Conservation (phyloP, 1,139 yeast species). For the Lodderomyces theae region DNA sequence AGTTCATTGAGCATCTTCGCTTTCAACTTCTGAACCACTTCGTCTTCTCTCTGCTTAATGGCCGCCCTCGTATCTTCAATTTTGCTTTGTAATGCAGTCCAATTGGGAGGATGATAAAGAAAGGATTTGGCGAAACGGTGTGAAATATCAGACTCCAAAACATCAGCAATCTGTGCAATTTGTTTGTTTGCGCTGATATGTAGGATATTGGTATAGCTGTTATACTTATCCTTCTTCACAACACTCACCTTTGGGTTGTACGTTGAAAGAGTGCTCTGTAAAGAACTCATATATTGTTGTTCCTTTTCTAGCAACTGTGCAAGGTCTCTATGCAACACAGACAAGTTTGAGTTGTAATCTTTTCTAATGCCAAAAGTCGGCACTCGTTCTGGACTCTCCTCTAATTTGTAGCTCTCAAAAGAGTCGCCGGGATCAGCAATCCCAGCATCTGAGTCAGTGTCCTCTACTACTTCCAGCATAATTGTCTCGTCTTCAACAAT, state of each 20-base stretch:
- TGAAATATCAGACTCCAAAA: constrained; percentile 20
- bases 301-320: constrained; percentile 27
- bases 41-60: constrained; percentile 42
- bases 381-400: constrained; percentile 5
- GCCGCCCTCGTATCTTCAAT: constrained; percentile 24
- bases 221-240: constrained; percentile 28
- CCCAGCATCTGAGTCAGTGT: too few species aligned
- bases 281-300: constrained; percentile 15
- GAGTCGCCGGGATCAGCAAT: constrained; percentile 18
- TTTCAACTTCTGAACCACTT: constrained; percentile 43
- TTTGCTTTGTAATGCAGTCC: constrained; percentile 31
- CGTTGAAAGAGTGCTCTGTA: constrained; percentile 21
- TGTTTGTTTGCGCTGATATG: constrained; percentile 33
- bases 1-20: constrained; percentile 35
- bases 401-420: constrained; percentile 21
- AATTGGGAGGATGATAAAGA: constrained; percentile 30
- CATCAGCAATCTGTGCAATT: constrained; percentile 20
- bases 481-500: constrained; percentile 12
- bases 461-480: too few species aligned
- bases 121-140: constrained; percentile 31
- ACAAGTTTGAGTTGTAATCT: constrained; percentile 28
- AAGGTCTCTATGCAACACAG: constrained; percentile 32
- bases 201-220: constrained; percentile 32
- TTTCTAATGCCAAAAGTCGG: constrained; percentile 24
- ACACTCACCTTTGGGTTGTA: constrained; percentile 32